phyloP scores from a whole-genome alignment of 176 grass and related monocot species.

The Calamus simplicifolius region DNA sequence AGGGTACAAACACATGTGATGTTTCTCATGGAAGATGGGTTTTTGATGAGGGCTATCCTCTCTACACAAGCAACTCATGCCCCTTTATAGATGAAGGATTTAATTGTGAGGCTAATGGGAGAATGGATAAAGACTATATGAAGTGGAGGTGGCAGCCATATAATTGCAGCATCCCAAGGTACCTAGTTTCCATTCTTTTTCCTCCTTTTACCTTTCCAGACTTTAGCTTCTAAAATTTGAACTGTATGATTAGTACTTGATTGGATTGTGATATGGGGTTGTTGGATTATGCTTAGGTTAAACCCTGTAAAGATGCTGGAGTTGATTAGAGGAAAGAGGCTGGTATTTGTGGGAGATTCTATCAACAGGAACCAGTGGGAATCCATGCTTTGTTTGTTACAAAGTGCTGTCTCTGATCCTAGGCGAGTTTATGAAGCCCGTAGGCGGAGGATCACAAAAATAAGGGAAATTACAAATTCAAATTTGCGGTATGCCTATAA shows the following conservation, averaged over 20 bases:
- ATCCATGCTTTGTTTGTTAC: slow-evolving; percentile 91
- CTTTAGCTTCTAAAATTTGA: neutral
- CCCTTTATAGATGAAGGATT: slow-evolving; percentile 92
- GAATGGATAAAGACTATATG: slow-evolving; percentile 43
- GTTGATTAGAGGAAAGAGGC: slow-evolving; percentile 61
- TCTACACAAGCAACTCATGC: slow-evolving; percentile 63
- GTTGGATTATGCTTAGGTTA: slow-evolving; percentile 37
- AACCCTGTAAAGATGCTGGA: slow-evolving; percentile 64
- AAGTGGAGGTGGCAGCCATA: slow-evolving; percentile 91
- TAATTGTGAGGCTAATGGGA: slow-evolving; percentile 78
- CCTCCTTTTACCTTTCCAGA: neutral
- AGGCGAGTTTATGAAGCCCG: slow-evolving; percentile 55
- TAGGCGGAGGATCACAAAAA: slow-evolving; percentile 63
- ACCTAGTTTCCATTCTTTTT: neutral
- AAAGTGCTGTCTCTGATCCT: slow-evolving; percentile 42
- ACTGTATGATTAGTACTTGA: slow-evolving; percentile 2
- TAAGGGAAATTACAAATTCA: slow-evolving; percentile 76
- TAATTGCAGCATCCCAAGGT: slow-evolving; percentile 71
- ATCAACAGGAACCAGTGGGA: slow-evolving; percentile 97
- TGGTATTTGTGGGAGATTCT: slow-evolving; percentile 83
- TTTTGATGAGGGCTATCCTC: slow-evolving; percentile 73
- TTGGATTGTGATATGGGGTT: slow-evolving; percentile 5
- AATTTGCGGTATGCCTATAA: slow-evolving; percentile 53
- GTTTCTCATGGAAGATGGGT: slow-evolving; percentile 83
- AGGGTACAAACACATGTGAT: slow-evolving; percentile 32